Percentiles rank a stretch among this genome's conserved stretches.
Conservation (phyloP, 768 basidiomycete genomes). For the Mycena belliarum region DNA sequence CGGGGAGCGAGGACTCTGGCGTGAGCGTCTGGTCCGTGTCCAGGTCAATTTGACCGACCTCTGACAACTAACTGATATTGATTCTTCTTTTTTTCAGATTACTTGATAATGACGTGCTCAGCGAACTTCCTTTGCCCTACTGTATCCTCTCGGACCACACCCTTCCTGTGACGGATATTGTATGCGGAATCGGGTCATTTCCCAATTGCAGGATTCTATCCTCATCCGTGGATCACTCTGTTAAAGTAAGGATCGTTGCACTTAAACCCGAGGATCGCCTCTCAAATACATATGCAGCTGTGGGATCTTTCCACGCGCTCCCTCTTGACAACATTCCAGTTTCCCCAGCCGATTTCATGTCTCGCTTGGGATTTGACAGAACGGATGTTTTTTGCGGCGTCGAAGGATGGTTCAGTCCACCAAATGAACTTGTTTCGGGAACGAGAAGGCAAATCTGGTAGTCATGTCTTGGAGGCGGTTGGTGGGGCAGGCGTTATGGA, state of each 20-base stretch:
- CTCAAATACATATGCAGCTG: constrained; percentile 45
- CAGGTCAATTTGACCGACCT: constrained; percentile 55
- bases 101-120: constrained; percentile 72
- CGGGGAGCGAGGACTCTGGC: constrained; percentile 89
- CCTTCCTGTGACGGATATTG: constrained; percentile 80
- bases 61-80: constrained; percentile 17
- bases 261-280: constrained; percentile 3
- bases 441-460: constrained; percentile 53
- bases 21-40: constrained; percentile 88
- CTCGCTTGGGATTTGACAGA: constrained; percentile 84
- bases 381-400: constrained; percentile 86
- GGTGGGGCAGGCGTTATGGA: constrained; percentile 75
- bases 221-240: constrained; percentile 84
- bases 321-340: constrained; percentile 84
- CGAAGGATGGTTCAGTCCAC: constrained; percentile 71
- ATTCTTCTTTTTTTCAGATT: constrained; percentile 48
- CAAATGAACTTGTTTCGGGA: constrained; percentile 79
- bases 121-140: constrained; percentile 74
- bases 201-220: constrained; percentile 78
- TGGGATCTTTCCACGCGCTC: constrained; percentile 79
- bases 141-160: constrained; percentile 90
- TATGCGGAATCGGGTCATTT: constrained; percentile 78
- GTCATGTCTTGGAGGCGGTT: constrained; percentile 60
- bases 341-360: constrained; percentile 72
- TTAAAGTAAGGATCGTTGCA: constrained; percentile 61